A percentile compares a stretch with the other conserved stretches of the same genome.
Conservation (phyloP, 2,329 filamentous ascomycete species). For the Lachnum nothofagi region DNA sequence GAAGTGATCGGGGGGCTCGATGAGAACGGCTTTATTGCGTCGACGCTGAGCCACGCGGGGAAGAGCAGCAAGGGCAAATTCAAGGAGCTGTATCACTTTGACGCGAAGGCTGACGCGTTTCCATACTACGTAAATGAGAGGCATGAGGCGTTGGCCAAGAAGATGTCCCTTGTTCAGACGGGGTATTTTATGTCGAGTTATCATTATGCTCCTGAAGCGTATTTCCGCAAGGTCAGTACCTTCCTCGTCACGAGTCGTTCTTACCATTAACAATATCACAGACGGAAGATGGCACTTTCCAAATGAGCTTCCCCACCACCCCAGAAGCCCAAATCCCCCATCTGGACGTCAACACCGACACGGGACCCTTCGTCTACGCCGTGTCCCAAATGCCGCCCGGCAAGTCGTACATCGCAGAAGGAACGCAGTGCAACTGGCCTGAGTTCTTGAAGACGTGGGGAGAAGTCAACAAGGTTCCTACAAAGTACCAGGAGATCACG, state of each 20-base stretch:
- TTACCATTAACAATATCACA: slow-evolving; percentile 13
- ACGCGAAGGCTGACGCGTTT: slow-evolving; percentile 49
- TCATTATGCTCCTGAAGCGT: slow-evolving; percentile 41
- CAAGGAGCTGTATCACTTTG: slow-evolving; percentile 48
- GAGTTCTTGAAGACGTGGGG: slow-evolving; percentile 10
- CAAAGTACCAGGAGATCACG: slow-evolving; percentile 6
- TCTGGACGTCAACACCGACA: slow-evolving; percentile 42
- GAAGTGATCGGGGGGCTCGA: slow-evolving; percentile 38
- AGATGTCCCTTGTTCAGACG: slow-evolving; percentile 41
- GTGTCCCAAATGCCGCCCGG: slow-evolving; percentile 39
- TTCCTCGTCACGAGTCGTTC: not conserved
- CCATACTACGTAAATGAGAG: slow-evolving; percentile 38
- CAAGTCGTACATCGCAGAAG: slow-evolving; percentile 45
- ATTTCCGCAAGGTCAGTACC: slow-evolving; percentile 42
- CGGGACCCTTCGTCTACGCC: slow-evolving; percentile 33
- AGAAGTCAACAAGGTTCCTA: slow-evolving; percentile 3
- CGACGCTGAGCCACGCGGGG: slow-evolving; percentile 45
- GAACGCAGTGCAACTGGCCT: slow-evolving; percentile 27
- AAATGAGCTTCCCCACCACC: slow-evolving; percentile 44
- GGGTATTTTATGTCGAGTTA: slow-evolving; percentile 39
- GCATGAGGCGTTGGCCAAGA: slow-evolving; percentile 42
- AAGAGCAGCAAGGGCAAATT: slow-evolving; percentile 43
- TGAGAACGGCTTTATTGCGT: slow-evolving; percentile 36
- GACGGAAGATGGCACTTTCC: slow-evolving; percentile 39
- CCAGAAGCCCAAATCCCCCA: slow-evolving; percentile 40